A percentile compares a stretch with the other conserved stretches of the same genome.
These are phyloP conservation scores for Zygosaccharomyces kombuchaensis DNA, from an alignment of 805 yeast genomes.

Conservation along the genomic window DNA sequence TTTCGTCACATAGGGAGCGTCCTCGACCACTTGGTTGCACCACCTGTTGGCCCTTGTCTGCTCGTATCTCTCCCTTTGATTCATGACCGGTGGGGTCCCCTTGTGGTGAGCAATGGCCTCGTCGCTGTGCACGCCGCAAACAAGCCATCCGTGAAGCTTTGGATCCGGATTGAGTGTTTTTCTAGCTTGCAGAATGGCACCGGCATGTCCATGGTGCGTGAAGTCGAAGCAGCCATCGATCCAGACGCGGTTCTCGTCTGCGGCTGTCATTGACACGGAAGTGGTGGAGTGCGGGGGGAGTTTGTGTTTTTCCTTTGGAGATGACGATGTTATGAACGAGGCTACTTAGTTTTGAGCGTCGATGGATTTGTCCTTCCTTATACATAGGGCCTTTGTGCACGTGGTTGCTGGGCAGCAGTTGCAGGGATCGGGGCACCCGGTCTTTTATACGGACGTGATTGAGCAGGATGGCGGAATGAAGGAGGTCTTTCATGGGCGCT, in stretches of 20 bases:
- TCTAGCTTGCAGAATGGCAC: constrained; percentile 91
- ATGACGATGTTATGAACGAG: background rate
- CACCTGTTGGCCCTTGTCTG: constrained; percentile 91
- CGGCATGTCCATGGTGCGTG: constrained; percentile 97
- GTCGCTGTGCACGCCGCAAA: constrained; percentile 82
- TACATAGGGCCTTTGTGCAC: constrained; percentile 14
- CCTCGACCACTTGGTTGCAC: constrained; percentile 65
- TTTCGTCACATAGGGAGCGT: constrained; percentile 88
- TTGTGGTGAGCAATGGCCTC: constrained; percentile 77
- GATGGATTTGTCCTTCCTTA: background rate
- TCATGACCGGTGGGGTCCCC: constrained; percentile 96
- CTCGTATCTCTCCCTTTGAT: constrained; percentile 65
- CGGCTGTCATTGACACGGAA: background rate
- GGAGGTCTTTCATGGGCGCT: background rate
- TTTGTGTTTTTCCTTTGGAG: background rate
- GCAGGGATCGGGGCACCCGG: constrained; percentile 1
- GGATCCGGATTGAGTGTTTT: constrained; percentile 59
- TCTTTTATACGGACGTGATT: background rate
- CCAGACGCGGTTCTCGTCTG: constrained; percentile 59
- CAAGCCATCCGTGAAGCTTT: constrained; percentile 41
- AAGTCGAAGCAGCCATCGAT: constrained; percentile 98
- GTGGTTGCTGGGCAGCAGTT: constrained; percentile 4
- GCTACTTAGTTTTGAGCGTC: background rate
- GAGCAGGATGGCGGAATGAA: background rate
- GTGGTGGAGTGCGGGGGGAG: background rate